phyloP scores from a whole-genome alignment of 2,329 filamentous ascomycete genomes.

The Fusarium sp. region DNA sequence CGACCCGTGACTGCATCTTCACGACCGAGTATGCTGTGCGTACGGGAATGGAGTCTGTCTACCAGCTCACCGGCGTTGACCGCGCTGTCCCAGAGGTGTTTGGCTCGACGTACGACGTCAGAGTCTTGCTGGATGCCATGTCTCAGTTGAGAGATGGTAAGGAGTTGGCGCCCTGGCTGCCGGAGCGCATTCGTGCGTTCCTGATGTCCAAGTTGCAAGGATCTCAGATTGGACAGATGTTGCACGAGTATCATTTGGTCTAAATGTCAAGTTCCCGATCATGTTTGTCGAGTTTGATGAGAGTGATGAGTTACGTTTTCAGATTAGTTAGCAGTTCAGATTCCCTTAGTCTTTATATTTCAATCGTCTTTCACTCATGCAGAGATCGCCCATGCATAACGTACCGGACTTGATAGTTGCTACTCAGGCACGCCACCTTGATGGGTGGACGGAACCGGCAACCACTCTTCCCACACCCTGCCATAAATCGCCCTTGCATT shows the following conservation, averaged over 20 bases:
- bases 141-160: constrained; percentile 22
- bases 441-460: not conserved
- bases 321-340: not conserved
- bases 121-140: constrained; percentile 9
- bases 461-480: not conserved
- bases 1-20: constrained; percentile 32
- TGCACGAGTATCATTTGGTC: constrained; percentile 25
- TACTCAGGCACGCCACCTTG: not conserved
- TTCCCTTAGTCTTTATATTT: not conserved
- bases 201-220: constrained; percentile 9
- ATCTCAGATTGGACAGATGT: constrained; percentile 22
- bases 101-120: constrained; percentile 22
- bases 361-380: not conserved
- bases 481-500: not conserved
- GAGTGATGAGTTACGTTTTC: not conserved
- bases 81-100: constrained; percentile 25
- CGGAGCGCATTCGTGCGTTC: constrained; percentile 12
- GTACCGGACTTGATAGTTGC: not conserved
- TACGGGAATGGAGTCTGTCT: constrained; percentile 54
- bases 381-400: not conserved
- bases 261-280: not conserved
- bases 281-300: not conserved
- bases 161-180: constrained; percentile 17
- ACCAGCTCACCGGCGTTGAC: constrained; percentile 27
- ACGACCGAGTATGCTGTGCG: constrained; percentile 51